Conservation (phyloP, 129 eudicot genomes). For the Tagetes patula region DNA sequence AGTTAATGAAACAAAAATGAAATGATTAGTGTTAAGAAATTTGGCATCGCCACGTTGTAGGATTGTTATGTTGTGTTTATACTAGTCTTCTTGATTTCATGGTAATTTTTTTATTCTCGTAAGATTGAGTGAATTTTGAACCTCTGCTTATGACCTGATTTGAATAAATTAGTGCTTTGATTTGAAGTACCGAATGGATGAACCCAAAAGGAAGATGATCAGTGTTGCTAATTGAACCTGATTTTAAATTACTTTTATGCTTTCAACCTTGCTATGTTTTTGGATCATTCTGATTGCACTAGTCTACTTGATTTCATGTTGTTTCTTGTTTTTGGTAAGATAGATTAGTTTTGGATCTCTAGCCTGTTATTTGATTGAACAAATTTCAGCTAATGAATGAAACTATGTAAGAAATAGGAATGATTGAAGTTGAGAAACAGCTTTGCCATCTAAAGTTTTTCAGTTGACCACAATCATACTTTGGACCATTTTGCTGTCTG, state of each 20-base stretch:
- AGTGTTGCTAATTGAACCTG: no score
- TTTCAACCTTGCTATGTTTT: not conserved
- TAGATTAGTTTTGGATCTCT: slow-evolving; percentile 12
- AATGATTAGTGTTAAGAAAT: not conserved
- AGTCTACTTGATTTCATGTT: not conserved
- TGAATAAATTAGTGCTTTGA: not conserved
- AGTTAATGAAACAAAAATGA: not conserved
- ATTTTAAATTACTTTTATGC: no score
- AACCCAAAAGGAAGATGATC: not conserved
- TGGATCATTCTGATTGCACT: not conserved
- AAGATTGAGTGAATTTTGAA: not conserved
- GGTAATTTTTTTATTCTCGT: not conserved
- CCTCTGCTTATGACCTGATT: not conserved
- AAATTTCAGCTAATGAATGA: not conserved
- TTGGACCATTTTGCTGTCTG: not conserved
- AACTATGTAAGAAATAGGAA: not conserved
- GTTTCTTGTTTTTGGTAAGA: not conserved
- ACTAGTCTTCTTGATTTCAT: not conserved
- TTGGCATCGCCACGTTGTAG: not conserved
- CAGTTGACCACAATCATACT: not conserved
- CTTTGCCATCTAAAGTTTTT: not conserved
- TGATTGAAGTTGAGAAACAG: not conserved
- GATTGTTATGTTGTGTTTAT: no score
- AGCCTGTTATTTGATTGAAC: slow-evolving; percentile 6
- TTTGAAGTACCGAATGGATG: not conserved